A percentile compares a stretch with the other conserved stretches of the same genome.
phyloP scores from a whole-genome alignment of 179 eudicot species.

The Spergularia azorica region DNA sequence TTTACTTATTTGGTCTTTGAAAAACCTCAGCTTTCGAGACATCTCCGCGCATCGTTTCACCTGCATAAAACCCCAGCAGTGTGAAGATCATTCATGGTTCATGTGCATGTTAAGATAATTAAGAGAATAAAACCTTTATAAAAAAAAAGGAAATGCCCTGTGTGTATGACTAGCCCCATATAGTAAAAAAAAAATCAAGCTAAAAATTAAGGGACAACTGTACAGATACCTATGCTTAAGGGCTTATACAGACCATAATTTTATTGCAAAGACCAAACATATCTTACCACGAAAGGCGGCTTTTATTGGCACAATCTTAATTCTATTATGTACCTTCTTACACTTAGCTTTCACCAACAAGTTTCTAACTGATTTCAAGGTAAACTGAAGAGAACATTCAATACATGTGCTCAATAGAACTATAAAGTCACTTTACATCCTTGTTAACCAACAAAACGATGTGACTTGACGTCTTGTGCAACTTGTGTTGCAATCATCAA shows the following conservation, averaged over 20 bases:
- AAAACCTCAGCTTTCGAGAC: constrained; percentile 88
- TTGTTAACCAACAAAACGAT: not conserved
- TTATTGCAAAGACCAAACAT: not conserved
- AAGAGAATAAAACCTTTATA: constrained; percentile 7
- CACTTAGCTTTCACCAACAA: not conserved
- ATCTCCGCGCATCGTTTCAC: constrained; percentile 96
- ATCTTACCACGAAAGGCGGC: not conserved
- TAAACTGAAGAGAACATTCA: not conserved
- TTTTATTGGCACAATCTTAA: not conserved
- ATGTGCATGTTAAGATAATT: not conserved
- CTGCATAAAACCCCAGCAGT: constrained; percentile 35
- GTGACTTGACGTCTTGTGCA: not conserved
- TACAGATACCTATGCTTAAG: not conserved
- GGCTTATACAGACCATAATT: not conserved
- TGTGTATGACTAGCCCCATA: not conserved
- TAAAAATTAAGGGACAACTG: not conserved
- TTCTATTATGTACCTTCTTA: not conserved
- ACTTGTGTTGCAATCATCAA: not conserved
- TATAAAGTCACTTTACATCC: not conserved
- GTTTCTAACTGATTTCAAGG: not conserved
- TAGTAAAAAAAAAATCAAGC: not conserved
- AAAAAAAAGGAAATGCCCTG: no score
- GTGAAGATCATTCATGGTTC: not conserved
- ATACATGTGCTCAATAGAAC: not conserved
- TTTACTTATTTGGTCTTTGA: constrained; percentile 88